Percentiles rank a stretch among this genome's conserved stretches.
These are phyloP conservation scores for Musa itinerans DNA, from an alignment of 176 grass and related monocot species.

Conservation along the genomic window DNA sequence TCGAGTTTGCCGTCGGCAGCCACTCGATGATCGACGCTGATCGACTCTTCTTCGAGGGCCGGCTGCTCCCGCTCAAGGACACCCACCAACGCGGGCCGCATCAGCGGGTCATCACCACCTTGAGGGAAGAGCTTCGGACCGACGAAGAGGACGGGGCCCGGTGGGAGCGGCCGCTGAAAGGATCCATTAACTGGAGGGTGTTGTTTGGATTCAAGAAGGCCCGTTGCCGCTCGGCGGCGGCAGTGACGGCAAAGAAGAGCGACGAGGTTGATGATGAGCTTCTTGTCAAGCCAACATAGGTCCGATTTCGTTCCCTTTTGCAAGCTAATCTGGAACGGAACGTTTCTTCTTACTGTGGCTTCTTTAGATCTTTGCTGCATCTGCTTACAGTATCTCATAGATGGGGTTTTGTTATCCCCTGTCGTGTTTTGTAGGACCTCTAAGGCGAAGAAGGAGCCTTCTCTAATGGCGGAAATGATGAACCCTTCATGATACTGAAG, in stretches of 20 bases:
- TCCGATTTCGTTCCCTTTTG: background rate
- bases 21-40: conserved; percentile 89
- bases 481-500: background rate
- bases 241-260: conserved; percentile 27
- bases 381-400: too few species aligned
- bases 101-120: conserved; percentile 21
- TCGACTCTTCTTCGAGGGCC: conserved; percentile 95
- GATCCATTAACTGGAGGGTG: conserved; percentile 62
- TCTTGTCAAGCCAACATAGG: background rate
- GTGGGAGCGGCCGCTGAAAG: conserved; percentile 31
- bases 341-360: too few species aligned
- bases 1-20: conserved; percentile 82
- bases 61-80: conserved; percentile 73
- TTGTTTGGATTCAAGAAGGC: conserved; percentile 23
- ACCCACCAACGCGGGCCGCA: background rate
- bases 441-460: background rate
- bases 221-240: background rate
- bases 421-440: background rate
- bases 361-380: too few species aligned
- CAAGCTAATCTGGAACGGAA: too few species aligned
- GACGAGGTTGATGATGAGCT: background rate
- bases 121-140: conserved; percentile 59
- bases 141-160: background rate
- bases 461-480: background rate
- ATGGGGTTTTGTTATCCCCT: background rate